Evolutionary conservation across 2,329 filamentous ascomycete genomes (phyloP).

Genomic region (Amauroascus verrucosus): DNA sequence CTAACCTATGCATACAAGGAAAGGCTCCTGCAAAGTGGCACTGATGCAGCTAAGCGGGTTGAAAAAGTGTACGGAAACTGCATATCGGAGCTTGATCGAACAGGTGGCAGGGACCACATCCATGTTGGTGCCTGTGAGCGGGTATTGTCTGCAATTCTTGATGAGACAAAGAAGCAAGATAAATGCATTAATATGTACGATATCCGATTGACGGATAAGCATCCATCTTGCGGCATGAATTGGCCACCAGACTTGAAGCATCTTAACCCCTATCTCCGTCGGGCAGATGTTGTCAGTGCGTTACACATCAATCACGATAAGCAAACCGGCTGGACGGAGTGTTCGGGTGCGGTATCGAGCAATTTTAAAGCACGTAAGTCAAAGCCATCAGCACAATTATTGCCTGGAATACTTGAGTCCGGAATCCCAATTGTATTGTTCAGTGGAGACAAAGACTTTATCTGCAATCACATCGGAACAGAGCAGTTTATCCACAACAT

Average conservation of each 20-base stretch:
- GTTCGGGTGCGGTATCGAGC: slow-evolving; percentile 63
- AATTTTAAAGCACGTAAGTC: slow-evolving; percentile 64
- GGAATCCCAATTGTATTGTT: slow-evolving; percentile 71
- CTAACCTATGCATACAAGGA: slow-evolving; percentile 69
- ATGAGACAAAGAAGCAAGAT: slow-evolving; percentile 47
- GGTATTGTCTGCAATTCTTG: slow-evolving; percentile 63
- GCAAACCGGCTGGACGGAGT: slow-evolving; percentile 83
- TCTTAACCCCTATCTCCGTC: slow-evolving; percentile 76
- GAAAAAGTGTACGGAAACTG: slow-evolving; percentile 62
- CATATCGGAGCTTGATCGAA: slow-evolving; percentile 48
- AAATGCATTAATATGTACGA: slow-evolving; percentile 96
- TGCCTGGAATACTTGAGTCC: slow-evolving; percentile 68
- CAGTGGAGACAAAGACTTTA: slow-evolving; percentile 85
- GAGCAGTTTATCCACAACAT: slow-evolving; percentile 84
- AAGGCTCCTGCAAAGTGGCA: slow-evolving; percentile 59
- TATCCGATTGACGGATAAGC: slow-evolving; percentile 68
- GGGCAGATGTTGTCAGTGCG: slow-evolving; percentile 64
- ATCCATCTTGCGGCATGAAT: slow-evolving; percentile 86
- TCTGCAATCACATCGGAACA: slow-evolving; percentile 94
- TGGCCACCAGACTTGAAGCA: slow-evolving; percentile 80
- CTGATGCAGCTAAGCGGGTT: slow-evolving; percentile 52
- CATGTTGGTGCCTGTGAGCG: slow-evolving; percentile 63
- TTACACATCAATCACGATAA: slow-evolving; percentile 76
- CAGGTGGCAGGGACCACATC: slow-evolving; percentile 52
- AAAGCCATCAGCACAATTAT: slow-evolving; percentile 58